Conservation (phyloP, 1,139 yeast species). For the Saccharomyces hybrid region DNA sequence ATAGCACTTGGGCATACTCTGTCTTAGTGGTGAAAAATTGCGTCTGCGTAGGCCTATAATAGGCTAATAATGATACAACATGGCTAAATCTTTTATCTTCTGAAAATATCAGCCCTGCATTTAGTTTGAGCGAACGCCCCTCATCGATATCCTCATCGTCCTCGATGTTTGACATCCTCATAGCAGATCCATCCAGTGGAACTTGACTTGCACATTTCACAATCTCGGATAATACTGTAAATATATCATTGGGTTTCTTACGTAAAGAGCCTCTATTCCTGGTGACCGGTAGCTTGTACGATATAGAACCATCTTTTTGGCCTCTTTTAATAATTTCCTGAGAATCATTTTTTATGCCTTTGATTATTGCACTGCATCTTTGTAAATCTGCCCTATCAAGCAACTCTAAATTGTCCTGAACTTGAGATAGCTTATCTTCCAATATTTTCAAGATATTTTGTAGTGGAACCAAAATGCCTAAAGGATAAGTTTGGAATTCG, state of each 20-base stretch:
- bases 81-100: constrained; percentile 76
- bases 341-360: constrained; percentile 7
- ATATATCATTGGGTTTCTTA: constrained; percentile 7
- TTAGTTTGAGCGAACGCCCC: constrained; percentile 16
- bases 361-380: constrained; percentile 13
- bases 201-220: constrained; percentile 11
- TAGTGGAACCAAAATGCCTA: constrained; percentile 61
- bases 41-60: constrained; percentile 20
- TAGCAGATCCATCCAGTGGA: constrained; percentile 4
- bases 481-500: constrained; percentile 63
- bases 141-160: constrained; percentile 15
- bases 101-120: constrained; percentile 52
- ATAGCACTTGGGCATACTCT: constrained; percentile 23
- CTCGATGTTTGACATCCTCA: constrained; percentile 9
- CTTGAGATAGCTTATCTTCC: constrained; percentile 48
- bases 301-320: neutral
- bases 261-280: neutral
- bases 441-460: constrained; percentile 52
- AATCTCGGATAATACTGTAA: constrained; percentile 15
- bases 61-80: constrained; percentile 45
- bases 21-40: constrained; percentile 21
- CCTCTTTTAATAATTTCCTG: constrained; percentile 2
- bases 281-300: constrained; percentile 1
- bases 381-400: constrained; percentile 63
- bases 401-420: constrained; percentile 49